These are phyloP conservation scores for Rhizoclosmatium globosum DNA, from an alignment of 192 early-diverging fungal genomes.

Conservation along the genomic window DNA sequence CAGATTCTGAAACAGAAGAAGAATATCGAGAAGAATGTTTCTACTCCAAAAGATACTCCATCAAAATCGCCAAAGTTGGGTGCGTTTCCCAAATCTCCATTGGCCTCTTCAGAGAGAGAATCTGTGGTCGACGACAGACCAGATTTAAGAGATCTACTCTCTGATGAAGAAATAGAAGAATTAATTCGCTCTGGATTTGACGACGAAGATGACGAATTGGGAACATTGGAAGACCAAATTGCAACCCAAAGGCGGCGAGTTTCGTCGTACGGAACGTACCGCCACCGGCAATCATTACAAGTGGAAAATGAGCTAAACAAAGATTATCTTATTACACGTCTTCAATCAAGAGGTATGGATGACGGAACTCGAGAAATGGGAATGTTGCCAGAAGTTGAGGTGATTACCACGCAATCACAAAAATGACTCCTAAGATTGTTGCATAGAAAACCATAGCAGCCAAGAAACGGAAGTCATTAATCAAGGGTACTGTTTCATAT, in stretches of 20 bases:
- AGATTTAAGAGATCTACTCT: neutral
- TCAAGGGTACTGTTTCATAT: neutral
- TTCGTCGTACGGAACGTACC: neutral
- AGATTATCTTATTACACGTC: neutral
- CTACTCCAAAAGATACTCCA: neutral
- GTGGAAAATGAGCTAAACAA: constrained; percentile 3
- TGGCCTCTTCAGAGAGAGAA: neutral
- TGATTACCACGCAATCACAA: too few species aligned
- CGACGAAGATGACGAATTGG: neutral
- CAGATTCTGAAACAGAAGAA: neutral
- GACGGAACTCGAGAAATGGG: neutral
- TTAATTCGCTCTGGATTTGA: neutral
- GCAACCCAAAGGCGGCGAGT: neutral
- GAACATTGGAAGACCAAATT: neutral
- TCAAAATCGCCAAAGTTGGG: neutral
- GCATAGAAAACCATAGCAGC: neutral
- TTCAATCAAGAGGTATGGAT: neutral
- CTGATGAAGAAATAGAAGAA: neutral
- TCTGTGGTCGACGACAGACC: neutral
- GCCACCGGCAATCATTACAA: neutral
- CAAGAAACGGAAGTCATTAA: neutral
- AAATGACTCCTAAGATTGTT: too few species aligned
- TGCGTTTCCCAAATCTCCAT: neutral
- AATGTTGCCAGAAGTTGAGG: neutral
- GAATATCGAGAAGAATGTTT: neutral